Evolutionary conservation across 257 asterid genomes (phyloP).

Genomic region (Fraxinus americana): DNA sequence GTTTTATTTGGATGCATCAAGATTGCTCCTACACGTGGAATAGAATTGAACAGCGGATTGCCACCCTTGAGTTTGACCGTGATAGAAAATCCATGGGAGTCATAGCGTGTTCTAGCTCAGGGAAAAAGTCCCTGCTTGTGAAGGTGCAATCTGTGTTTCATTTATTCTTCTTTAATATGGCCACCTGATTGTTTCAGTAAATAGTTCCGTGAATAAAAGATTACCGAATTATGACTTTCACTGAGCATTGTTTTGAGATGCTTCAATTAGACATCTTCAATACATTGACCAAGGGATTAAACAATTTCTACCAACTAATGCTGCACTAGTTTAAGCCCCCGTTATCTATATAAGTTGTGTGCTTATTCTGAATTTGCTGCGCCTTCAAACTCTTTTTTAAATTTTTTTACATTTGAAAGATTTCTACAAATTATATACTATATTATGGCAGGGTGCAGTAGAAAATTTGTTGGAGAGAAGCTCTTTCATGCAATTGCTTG

Average conservation of each 20-base stretch:
- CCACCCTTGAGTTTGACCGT: constrained; percentile 97
- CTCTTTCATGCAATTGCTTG: constrained; percentile 71
- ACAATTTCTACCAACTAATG: neutral
- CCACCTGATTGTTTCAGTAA: neutral
- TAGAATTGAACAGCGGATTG: constrained; percentile 73
- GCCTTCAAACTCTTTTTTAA: neutral
- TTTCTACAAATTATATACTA: neutral
- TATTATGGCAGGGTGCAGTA: constrained; percentile 83
- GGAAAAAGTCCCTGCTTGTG: constrained; percentile 69
- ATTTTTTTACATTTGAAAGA: neutral
- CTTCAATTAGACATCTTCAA: neutral
- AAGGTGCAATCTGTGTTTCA: constrained; percentile 52
- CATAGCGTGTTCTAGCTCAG: constrained; percentile 65
- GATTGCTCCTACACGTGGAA: constrained; percentile 82
- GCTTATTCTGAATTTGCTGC: neutral
- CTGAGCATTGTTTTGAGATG: neutral
- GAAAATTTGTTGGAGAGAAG: constrained; percentile 90
- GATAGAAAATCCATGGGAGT: constrained; percentile 99
- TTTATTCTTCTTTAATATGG: neutral
- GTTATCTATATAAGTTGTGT: neutral
- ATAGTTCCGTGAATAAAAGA: neutral
- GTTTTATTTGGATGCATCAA: constrained; percentile 32
- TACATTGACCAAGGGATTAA: neutral
- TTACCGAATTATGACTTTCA: neutral
- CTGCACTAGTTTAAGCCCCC: neutral